Conservation (phyloP, 108 stramenopile species). For the Skeletonema menzelii region DNA sequence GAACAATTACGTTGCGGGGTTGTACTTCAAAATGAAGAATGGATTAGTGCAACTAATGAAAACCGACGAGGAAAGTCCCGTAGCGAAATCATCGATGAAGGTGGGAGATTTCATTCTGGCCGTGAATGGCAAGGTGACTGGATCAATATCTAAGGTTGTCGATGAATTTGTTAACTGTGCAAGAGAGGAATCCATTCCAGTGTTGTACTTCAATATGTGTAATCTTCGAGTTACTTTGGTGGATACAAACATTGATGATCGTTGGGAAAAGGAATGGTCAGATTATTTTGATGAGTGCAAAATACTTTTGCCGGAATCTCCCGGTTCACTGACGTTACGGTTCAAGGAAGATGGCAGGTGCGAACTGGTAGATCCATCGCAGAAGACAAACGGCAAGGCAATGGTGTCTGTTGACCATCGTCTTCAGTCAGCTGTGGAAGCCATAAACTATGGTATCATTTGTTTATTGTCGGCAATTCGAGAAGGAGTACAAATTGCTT, state of each 20-base stretch:
- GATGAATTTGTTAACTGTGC: slow-evolving; percentile 6
- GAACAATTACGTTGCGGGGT: slow-evolving; percentile 9
- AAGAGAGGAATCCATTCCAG: slow-evolving; percentile 20
- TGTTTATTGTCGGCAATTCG: slow-evolving; percentile 28
- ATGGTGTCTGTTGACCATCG: slow-evolving; percentile 21
- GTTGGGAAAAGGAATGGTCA: slow-evolving; percentile 40
- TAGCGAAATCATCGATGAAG: slow-evolving; percentile 20
- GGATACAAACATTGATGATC: slow-evolving; percentile 26
- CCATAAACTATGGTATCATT: slow-evolving; percentile 21
- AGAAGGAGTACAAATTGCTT: slow-evolving; percentile 13
- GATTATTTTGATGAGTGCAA: slow-evolving; percentile 29
- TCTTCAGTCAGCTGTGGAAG: slow-evolving; percentile 21
- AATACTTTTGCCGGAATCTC: slow-evolving; percentile 17
- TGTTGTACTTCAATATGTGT: slow-evolving; percentile 38
- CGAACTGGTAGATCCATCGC: slow-evolving; percentile 27
- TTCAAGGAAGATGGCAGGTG: slow-evolving; percentile 30
- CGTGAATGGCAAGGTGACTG: slow-evolving; percentile 21
- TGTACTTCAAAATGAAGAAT: slow-evolving; percentile 38
- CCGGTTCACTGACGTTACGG: slow-evolving; percentile 16
- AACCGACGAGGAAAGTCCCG: slow-evolving; percentile 22
- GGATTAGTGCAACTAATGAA: slow-evolving; percentile 27
- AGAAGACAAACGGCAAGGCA: neutral
- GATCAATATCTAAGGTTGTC: slow-evolving; percentile 10
- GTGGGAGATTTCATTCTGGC: slow-evolving; percentile 39
- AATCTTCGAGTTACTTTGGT: slow-evolving; percentile 30